Percentiles rank a stretch among this genome's conserved stretches.
phyloP scores from a whole-genome alignment of 2,329 filamentous ascomycete genomes.

The Bipolaris gigantea region DNA sequence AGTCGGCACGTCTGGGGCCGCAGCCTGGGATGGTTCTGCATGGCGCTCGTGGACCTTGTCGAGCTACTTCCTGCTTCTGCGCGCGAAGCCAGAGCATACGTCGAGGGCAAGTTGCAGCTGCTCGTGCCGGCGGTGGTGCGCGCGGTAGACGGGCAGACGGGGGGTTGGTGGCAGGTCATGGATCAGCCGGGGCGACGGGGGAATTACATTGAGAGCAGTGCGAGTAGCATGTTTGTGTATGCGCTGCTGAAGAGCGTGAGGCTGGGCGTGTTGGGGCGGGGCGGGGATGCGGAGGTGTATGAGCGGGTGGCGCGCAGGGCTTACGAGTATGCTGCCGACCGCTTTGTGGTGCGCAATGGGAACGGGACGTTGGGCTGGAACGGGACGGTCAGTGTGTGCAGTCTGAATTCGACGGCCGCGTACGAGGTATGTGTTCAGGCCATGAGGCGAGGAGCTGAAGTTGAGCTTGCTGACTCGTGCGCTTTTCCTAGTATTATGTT shows the following conservation, averaged over 20 bases:
- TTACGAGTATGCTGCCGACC: constrained; percentile 36
- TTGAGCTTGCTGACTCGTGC: background rate
- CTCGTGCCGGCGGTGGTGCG: constrained; percentile 41
- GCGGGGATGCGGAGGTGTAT: background rate
- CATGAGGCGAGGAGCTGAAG: too few species aligned
- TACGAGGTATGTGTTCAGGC: constrained; percentile 25
- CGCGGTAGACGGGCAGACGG: constrained; percentile 32
- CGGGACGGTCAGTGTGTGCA: constrained; percentile 36
- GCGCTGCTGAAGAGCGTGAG: constrained; percentile 54
- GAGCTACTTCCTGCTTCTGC: constrained; percentile 40
- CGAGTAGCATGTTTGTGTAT: constrained; percentile 60
- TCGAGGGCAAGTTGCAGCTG: constrained; percentile 3
- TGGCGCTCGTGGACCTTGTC: constrained; percentile 55
- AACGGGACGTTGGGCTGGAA: constrained; percentile 36
- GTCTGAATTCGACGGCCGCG: constrained; percentile 25
- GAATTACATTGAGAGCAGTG: constrained; percentile 65
- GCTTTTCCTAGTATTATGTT: constrained; percentile 46
- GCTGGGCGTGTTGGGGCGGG: constrained; percentile 34
- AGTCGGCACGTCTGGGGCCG: constrained; percentile 59
- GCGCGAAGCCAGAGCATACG: background rate
- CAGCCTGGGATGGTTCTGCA: constrained; percentile 58
- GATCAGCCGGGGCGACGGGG: constrained; percentile 51
- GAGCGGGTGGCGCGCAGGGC: constrained; percentile 40
- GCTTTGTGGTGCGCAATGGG: constrained; percentile 22
- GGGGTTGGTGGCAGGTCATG: constrained; percentile 63